Percentiles rank a stretch among this genome's conserved stretches.
These are phyloP conservation scores for Melanomma pulvis-pyrius DNA, from an alignment of 495 filamentous ascomycete species.

Conservation along the genomic window DNA sequence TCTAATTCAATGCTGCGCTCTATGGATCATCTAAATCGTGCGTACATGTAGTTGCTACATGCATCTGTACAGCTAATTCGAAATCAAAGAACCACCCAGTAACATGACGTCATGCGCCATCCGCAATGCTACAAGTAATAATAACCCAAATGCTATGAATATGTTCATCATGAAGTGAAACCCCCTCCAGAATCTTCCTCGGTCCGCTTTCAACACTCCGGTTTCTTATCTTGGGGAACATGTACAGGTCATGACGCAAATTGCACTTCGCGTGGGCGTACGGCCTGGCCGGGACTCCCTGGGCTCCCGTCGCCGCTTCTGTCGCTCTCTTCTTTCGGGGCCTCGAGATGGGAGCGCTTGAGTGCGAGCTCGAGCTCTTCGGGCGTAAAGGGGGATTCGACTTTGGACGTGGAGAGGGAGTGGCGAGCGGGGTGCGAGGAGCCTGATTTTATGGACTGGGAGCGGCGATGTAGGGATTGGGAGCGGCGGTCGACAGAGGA, in stretches of 20 bases:
- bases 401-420: constrained; percentile 6
- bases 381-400: constrained; percentile 38
- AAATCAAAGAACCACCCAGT: background rate
- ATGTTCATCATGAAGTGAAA: background rate
- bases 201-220: background rate
- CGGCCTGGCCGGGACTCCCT: background rate
- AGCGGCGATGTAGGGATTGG: constrained; percentile 22
- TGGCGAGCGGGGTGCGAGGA: constrained; percentile 20
- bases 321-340: constrained; percentile 22
- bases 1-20: too few species aligned
- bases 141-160: background rate
- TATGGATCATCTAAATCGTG: too few species aligned
- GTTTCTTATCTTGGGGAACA: too few species aligned
- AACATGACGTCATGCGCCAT: background rate
- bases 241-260: background rate
- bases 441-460: constrained; percentile 29
- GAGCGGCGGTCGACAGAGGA: constrained; percentile 15
- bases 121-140: background rate
- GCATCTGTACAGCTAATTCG: background rate
- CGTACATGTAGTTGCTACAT: background rate
- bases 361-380: constrained; percentile 44
- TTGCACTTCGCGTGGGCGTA: background rate
- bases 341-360: constrained; percentile 40
- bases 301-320: constrained; percentile 9
- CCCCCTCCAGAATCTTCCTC: background rate